A percentile compares a stretch with the other conserved stretches of the same genome.
phyloP scores from a whole-genome alignment of 2,329 filamentous ascomycete species.

The Davidsoniella australis region DNA sequence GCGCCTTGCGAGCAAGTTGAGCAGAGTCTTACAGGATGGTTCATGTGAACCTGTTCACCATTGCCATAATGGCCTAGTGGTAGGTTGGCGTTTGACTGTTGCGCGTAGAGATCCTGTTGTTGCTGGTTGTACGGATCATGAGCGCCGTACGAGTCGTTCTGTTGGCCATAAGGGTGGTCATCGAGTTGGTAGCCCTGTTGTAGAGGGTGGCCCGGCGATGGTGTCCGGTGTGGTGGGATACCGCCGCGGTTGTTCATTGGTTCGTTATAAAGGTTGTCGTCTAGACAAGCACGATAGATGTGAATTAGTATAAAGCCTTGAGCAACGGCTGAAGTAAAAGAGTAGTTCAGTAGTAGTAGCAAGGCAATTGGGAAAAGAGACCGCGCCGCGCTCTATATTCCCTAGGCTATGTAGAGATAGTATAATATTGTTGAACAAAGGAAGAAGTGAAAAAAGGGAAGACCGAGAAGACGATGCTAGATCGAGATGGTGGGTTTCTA shows the following conservation, averaged over 20 bases:
- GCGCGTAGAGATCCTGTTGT: constrained; percentile 28
- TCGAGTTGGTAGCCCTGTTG: constrained; percentile 67
- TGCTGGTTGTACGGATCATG: constrained; percentile 22
- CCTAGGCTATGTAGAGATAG: background rate
- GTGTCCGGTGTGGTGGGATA: constrained; percentile 38
- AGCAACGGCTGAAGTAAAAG: background rate
- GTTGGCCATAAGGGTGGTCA: constrained; percentile 50
- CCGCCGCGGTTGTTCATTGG: constrained; percentile 36
- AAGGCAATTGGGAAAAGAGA: background rate
- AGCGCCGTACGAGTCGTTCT: constrained; percentile 13
- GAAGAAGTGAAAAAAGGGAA: background rate
- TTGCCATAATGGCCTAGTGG: constrained; percentile 22
- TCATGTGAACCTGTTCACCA: constrained; percentile 62
- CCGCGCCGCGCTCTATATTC: background rate
- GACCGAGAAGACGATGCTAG: background rate
- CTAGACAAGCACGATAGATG: constrained; percentile 18
- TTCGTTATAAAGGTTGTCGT: constrained; percentile 44
- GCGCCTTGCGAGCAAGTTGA: background rate
- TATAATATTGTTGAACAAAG: background rate
- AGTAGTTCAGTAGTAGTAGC: background rate
- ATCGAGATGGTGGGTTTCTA: background rate
- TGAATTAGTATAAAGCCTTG: background rate
- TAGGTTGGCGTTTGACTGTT: constrained; percentile 2
- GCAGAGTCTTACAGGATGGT: constrained; percentile 55
- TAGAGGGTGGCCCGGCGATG: constrained; percentile 59